Evolutionary conservation across 495 filamentous ascomycete genomes (phyloP), one percentile per base, ranked within the genome.

Genomic region (Trichoderma reesei): DNA sequence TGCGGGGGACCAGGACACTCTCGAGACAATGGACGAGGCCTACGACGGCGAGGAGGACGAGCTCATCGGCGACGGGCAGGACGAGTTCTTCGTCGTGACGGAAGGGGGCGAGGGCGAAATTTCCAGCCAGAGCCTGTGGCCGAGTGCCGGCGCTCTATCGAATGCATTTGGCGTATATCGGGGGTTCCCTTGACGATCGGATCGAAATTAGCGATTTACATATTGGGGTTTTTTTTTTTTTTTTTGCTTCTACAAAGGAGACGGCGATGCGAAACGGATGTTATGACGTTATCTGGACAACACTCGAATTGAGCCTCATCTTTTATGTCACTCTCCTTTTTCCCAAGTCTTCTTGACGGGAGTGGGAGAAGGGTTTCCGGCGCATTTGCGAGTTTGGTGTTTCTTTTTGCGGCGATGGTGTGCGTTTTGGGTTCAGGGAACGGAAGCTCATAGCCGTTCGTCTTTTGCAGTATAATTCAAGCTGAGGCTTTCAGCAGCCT

Each of bases 11-110:
- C 11, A 34, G 8, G 41, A 36, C 41, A 1, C 1, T 20, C n/a
- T 18, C 13, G 41, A n/a, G 41, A 63, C n/a, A 18, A 63, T 46
- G 37, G 61, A 63, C 31, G 41, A 46, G 1, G 31, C 20, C n/a
- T 20, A 38, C 59, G 59, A 61, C 3, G 59, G 18, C 59, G 61
- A 63, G 18, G 61, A 63, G n/a, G 61, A 63, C 5, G 61, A 63
- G 13, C 41, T 63, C 61, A 46, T 4, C 14, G 41, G n/a, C 2
- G n/a, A n/a, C 16, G 18, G 31, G n/a, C 60, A 34, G 13, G 36
- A 42, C 8, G 51, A 56, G 5, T 56, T 33, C 26, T 56, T 56
- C 9, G 51, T 56, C 26, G 51, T 56, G 2, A 56, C 51, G 5
- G 51, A 56, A 56, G 51, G 26, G 13, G 51, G 51, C 26, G 51